Conservation (phyloP, 768 basidiomycete species). For the Suillus tomentosus region DNA sequence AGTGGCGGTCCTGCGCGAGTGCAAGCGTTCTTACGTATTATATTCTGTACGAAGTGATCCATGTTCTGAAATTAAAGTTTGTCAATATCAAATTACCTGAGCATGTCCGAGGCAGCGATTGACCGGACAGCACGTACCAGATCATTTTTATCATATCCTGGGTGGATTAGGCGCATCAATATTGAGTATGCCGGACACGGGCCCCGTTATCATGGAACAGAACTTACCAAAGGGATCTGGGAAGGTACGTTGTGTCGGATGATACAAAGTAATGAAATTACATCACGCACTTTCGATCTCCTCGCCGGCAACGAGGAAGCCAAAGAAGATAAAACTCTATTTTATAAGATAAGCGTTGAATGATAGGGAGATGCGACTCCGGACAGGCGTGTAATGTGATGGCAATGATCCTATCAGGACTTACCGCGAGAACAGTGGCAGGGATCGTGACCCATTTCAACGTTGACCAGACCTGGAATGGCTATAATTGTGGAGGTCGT, state of each 20-base stretch:
- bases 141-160: conserved; percentile 73
- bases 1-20: conserved; percentile 3
- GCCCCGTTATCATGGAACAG: conserved; percentile 3
- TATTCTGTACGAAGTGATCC: conserved; percentile 70
- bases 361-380: neutral
- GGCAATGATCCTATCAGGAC: conserved; percentile 17
- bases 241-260: neutral
- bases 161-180: neutral
- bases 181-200: neutral
- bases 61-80: conserved; percentile 45
- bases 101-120: conserved; percentile 16
- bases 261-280: neutral
- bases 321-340: conserved; percentile 71
- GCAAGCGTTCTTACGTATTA: conserved; percentile 50
- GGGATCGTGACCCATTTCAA: conserved; percentile 69
- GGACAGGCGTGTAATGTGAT: neutral
- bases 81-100: conserved; percentile 8
- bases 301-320: conserved; percentile 72
- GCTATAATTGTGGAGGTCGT: conserved; percentile 37
- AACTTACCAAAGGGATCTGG: conserved; percentile 49
- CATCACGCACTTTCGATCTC: conserved; percentile 66
- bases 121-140: conserved; percentile 42
- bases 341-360: conserved; percentile 10
- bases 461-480: conserved; percentile 60
- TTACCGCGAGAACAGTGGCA: conserved; percentile 52